Evolutionary conservation across 352 stramenopile genomes (phyloP).

Genomic region (Phytophthora niederhauseri): DNA sequence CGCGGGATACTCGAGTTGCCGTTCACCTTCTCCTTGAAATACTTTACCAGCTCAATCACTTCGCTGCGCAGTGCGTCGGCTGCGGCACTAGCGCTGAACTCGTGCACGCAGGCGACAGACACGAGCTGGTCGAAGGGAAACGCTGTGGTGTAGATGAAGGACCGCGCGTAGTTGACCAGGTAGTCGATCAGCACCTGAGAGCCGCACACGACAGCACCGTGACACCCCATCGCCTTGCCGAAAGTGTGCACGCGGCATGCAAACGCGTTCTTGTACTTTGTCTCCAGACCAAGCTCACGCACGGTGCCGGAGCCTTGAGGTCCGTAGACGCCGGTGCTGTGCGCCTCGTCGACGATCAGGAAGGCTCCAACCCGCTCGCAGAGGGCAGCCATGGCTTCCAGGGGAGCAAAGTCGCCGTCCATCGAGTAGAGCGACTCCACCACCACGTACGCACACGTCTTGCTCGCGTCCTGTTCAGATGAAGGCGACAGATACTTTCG

Average conservation of each 20-base stretch:
- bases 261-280: constrained; percentile 71
- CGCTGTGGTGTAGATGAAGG: constrained; percentile 98
- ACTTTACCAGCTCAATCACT: constrained; percentile 61
- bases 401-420: constrained; percentile 96
- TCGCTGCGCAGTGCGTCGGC: constrained; percentile 47
- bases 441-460: constrained; percentile 91
- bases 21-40: constrained; percentile 80
- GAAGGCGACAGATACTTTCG: constrained; percentile 29
- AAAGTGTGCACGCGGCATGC: constrained; percentile 94
- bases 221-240: constrained; percentile 96
- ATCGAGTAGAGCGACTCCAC: constrained; percentile 99
- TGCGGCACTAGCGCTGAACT: constrained; percentile 71
- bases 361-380: constrained; percentile 81
- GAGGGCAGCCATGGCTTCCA: constrained; percentile 86
- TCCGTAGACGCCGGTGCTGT: constrained; percentile 94
- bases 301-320: constrained; percentile 74
- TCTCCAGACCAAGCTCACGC: constrained; percentile 73
- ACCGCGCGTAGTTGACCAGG: constrained; percentile 97
- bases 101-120: constrained; percentile 89
- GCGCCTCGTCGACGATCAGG: constrained; percentile 98
- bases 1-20: constrained; percentile 45
- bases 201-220: constrained; percentile 95
- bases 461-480: constrained; percentile 12
- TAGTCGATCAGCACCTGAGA: constrained; percentile 92
- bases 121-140: constrained; percentile 93